phyloP scores from a whole-genome alignment of 78 protist genomes.

The Diacronema lutheri region DNA sequence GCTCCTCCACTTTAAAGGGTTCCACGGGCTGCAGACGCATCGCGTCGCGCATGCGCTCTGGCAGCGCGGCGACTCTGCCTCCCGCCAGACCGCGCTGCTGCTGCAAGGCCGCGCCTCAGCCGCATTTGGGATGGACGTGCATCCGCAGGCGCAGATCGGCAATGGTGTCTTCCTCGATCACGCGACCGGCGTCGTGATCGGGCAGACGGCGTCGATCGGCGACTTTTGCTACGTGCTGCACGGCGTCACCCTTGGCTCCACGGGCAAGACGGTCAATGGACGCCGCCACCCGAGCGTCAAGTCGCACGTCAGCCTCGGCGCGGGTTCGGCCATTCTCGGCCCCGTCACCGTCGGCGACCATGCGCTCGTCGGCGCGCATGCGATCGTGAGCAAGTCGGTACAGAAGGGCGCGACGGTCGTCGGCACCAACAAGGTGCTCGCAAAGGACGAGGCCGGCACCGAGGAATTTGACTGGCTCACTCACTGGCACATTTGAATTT shows the following conservation, averaged over 20 bases:
- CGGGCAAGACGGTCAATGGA: neutral
- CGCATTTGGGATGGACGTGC: slow-evolving; percentile 52
- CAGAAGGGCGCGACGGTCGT: too few relatives aligned
- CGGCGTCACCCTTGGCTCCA: slow-evolving; percentile 63
- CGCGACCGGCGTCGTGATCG: slow-evolving; percentile 67
- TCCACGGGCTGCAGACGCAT: neutral
- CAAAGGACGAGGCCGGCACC: too few relatives aligned
- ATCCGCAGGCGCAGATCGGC: slow-evolving; percentile 64
- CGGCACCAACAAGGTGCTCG: too few relatives aligned
- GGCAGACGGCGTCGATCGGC: slow-evolving; percentile 63
- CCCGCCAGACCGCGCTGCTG: neutral
- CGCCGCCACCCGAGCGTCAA: too few relatives aligned
- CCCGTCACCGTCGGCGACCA: too few relatives aligned
- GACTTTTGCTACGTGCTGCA: slow-evolving; percentile 18
- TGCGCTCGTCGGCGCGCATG: too few relatives aligned
- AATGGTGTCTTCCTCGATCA: slow-evolving; percentile 55
- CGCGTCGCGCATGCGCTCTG: slow-evolving; percentile 20
- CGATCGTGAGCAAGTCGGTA: too few relatives aligned
- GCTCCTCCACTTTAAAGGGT: slow-evolving; percentile 30
- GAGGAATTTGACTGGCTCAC: too few relatives aligned
- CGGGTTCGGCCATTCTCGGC: too few relatives aligned
- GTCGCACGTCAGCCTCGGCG: too few relatives aligned
- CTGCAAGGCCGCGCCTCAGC: neutral
- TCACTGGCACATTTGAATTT: too few relatives aligned
- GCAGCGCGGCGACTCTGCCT: neutral